Base-by-base conservation (phyloP, 352 stramenopile species). In the Pythium sp. region DNA sequence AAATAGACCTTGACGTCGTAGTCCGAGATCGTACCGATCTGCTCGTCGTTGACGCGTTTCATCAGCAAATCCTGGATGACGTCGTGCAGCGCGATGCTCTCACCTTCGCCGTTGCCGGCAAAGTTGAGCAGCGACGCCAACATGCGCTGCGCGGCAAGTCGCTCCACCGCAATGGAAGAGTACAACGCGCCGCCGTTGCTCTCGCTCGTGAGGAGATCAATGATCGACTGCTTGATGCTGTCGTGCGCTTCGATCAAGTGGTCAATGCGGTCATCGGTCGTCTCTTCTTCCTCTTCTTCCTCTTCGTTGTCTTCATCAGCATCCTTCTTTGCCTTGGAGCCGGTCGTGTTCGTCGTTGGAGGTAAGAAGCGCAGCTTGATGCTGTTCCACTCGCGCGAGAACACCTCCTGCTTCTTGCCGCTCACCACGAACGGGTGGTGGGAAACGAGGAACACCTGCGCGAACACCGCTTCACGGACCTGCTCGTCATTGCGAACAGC, bases 361-460 rank as follows among this genome's bases (percentile, higher is more conserved):
- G 69, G 18, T 28, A 95, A 54, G 68, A 96, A 95, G 22, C 78
- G 84, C 3, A 70, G 24, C 68, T 87, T 88, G 67, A 95, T 58
- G 34, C 64, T 74, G 20, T 81, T 75, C 89, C 89, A 96, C 66
- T 96, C 89, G 26, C 73, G 69, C 7, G 67, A 65, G 71, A 94
- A 94, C 2, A 65, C 64, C 8, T 70, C 65, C 6, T 77, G 72
- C 47, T 82, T 81, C 68, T 68, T 78, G 56, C 87, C 87, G 54
- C 80, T 73, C 46, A 95, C 81, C 7, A 96, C 69, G 53, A 87
- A 88, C 36, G 89, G 86, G 47, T 95, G 84, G 71, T 96, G 89
- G 5, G 86, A 70, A 6, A 92, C 64, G 22, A 93, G 69, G 47
- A 93, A 58, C 26, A 80, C 73, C 0, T 59, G 70, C 12, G 86